phyloP scores from a whole-genome alignment of 352 stramenopile genomes.

The Achlya hypogyna region DNA sequence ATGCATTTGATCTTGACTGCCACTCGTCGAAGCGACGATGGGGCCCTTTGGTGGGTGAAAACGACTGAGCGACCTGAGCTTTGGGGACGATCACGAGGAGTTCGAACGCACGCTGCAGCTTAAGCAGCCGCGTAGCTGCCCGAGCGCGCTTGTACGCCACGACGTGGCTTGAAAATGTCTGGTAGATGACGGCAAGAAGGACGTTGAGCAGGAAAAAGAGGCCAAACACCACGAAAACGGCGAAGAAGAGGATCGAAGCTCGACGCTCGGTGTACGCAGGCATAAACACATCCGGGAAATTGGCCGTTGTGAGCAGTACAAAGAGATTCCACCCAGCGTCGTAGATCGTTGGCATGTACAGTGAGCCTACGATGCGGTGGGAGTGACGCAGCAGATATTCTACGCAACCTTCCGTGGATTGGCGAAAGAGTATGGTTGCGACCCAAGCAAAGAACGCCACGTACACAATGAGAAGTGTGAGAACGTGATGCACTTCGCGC shows the following conservation, averaged over 20 bases:
- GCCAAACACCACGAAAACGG: slow-evolving; percentile 48
- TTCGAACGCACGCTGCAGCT: not conserved
- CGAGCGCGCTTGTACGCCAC: not conserved
- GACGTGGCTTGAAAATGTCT: slow-evolving; percentile 25
- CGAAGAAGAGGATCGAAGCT: slow-evolving; percentile 45
- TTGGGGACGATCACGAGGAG: not conserved
- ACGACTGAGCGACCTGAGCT: too few species aligned
- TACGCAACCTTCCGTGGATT: slow-evolving; percentile 32
- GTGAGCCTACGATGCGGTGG: not conserved
- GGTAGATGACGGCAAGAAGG: slow-evolving; percentile 58
- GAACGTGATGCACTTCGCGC: not conserved
- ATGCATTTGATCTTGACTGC: too few species aligned
- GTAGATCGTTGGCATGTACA: slow-evolving; percentile 40
- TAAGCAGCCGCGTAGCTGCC: not conserved
- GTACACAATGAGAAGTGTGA: slow-evolving; percentile 29
- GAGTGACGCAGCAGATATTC: not conserved
- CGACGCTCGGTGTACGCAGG: slow-evolving; percentile 38
- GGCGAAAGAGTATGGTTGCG: slow-evolving; percentile 46
- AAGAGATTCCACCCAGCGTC: slow-evolving; percentile 48
- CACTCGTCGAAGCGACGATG: too few species aligned
- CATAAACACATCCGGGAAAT: slow-evolving; percentile 71
- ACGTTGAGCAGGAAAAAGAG: slow-evolving; percentile 70
- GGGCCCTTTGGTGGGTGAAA: too few species aligned
- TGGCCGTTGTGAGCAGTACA: slow-evolving; percentile 60
- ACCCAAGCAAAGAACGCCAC: slow-evolving; percentile 41